A percentile compares a stretch with the other conserved stretches of the same genome.
These are phyloP conservation scores for Kingdonia uniflora DNA, from an alignment of 164 flowering plant genomes.

Conservation along the genomic window DNA sequence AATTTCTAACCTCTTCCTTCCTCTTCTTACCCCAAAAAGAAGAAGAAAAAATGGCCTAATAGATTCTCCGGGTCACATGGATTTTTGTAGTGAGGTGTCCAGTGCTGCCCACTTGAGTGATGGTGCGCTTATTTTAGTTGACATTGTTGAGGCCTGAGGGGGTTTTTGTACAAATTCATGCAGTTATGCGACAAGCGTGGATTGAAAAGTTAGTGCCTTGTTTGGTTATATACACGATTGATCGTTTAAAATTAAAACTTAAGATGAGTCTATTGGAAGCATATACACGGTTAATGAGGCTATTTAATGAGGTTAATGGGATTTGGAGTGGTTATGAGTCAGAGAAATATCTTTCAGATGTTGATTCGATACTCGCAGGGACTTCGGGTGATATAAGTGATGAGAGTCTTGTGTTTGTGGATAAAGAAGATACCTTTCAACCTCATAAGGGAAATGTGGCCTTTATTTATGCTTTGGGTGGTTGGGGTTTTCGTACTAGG, in stretches of 20 bases:
- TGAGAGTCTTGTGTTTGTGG: conserved; percentile 41
- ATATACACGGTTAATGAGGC: conserved; percentile 47
- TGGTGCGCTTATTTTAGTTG: conserved; percentile 3
- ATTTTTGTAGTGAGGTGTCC: conserved; percentile 1
- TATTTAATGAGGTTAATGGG: conserved; percentile 81
- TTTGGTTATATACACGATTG: conserved; percentile 25
- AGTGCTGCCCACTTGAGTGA: conserved; percentile 4
- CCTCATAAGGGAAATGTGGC: conserved; percentile 93
- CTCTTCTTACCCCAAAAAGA: too few relatives aligned
- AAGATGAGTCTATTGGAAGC: conserved; percentile 18
- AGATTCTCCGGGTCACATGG: conserved; percentile 2
- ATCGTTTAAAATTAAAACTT: neutral
- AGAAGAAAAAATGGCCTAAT: too few relatives aligned
- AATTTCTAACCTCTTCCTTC: too few relatives aligned
- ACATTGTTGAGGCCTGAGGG: conserved; percentile 17
- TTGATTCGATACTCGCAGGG: conserved; percentile 57
- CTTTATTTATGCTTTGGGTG: conserved; percentile 86
- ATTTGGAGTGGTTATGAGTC: conserved; percentile 72
- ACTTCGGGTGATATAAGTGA: conserved; percentile 18
- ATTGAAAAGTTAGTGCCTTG: conserved; percentile 77
- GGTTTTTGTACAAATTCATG: conserved; percentile 87
- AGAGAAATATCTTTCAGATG: conserved; percentile 83
- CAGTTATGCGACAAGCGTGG: conserved; percentile 84
- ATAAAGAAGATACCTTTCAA: conserved; percentile 81
- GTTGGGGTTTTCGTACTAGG: conserved; percentile 72